Evolutionary conservation across 2,329 filamentous ascomycete genomes (phyloP).

Genomic region (Beauveria medogensis): DNA sequence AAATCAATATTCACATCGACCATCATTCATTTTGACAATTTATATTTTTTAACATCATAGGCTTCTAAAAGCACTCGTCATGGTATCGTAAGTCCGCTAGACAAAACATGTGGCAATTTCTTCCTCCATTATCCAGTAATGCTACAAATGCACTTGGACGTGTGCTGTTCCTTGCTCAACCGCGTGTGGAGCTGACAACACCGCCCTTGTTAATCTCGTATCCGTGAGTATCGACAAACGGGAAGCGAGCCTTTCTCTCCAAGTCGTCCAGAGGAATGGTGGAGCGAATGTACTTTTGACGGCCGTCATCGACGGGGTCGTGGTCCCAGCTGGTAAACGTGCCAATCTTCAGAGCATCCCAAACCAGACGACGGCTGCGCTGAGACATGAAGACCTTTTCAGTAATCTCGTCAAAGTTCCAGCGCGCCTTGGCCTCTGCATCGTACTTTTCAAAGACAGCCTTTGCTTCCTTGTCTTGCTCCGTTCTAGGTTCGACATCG

Average conservation of each 20-base stretch:
- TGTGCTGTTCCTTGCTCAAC: not conserved
- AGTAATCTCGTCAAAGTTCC: conserved; percentile 76
- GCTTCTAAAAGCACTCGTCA: not conserved
- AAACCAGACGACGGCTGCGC: conserved; percentile 69
- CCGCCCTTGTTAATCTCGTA: conserved; percentile 33
- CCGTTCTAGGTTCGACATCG: conserved; percentile 30
- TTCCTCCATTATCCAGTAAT: not conserved
- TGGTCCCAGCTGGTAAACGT: conserved; percentile 79
- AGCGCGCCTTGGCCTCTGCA: conserved; percentile 63
- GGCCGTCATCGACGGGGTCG: conserved; percentile 63
- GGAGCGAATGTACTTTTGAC: conserved; percentile 74
- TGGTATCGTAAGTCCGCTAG: conserved; percentile 4
- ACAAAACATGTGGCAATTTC: not conserved
- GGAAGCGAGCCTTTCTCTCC: conserved; percentile 67
- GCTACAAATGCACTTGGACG: not conserved
- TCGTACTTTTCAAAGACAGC: conserved; percentile 58
- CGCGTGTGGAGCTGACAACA: conserved; percentile 29
- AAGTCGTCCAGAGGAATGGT: conserved; percentile 74
- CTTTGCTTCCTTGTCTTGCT: conserved; percentile 38
- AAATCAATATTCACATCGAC: too few species aligned
- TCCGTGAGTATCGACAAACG: conserved; percentile 51
- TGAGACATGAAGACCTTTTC: conserved; percentile 67
- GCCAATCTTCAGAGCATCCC: conserved; percentile 70
- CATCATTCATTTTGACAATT: too few species aligned
- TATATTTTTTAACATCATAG: not conserved